Conservation (phyloP, 2,329 filamentous ascomycete genomes). For the Xylariaceae sp. region DNA sequence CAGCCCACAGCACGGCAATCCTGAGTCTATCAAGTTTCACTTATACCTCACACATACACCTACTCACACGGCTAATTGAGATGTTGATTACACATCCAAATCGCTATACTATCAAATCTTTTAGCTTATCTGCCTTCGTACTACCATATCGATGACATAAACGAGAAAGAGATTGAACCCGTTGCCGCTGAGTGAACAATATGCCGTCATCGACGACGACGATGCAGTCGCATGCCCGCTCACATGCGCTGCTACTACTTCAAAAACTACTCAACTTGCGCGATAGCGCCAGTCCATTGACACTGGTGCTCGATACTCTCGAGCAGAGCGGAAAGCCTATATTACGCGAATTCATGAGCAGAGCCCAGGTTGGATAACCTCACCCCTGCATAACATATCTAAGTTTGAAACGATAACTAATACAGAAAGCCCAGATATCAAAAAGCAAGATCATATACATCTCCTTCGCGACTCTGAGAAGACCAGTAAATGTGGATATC, state of each 20-base stretch:
- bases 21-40: constrained; percentile 21
- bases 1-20: background rate
- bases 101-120: too few species aligned
- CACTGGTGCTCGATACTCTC: constrained; percentile 81
- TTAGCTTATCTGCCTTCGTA: too few species aligned
- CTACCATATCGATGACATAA: too few species aligned
- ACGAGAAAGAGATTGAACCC: background rate
- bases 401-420: background rate
- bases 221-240: constrained; percentile 72
- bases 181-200: background rate
- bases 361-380: constrained; percentile 69
- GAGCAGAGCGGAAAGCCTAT: constrained; percentile 80
- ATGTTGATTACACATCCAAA: too few species aligned
- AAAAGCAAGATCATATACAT: constrained; percentile 77
- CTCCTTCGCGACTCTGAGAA: constrained; percentile 76
- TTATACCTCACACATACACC: background rate
- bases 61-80: background rate
- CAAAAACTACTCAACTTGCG: constrained; percentile 81
- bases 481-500: constrained; percentile 68
- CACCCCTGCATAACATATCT: background rate
- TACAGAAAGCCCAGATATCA: constrained; percentile 53
- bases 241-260: constrained; percentile 83
- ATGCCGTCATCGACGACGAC: constrained; percentile 62
- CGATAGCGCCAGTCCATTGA: constrained; percentile 84
- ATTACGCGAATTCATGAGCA: constrained; percentile 73